Base-by-base conservation (phyloP, 139 green algal species). In the Auxenochlorella pyrenoidosa region DNA sequence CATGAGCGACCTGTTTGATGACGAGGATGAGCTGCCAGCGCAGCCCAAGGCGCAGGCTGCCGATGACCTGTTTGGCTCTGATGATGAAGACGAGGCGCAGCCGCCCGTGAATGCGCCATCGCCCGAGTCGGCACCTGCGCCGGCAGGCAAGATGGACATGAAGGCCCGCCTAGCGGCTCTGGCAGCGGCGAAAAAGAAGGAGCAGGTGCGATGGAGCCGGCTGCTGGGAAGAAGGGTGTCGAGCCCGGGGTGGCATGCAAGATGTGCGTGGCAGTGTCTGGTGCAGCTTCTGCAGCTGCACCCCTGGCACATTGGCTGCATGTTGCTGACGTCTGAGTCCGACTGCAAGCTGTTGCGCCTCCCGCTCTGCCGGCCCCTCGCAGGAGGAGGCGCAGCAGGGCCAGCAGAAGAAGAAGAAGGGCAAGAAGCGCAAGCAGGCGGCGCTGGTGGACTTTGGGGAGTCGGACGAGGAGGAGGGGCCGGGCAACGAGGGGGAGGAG, bases 361-460 rank as follows among this genome's bases (percentile, higher is more conserved):
- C 24, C 5, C 59, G 1, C 30, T 40, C 66, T 73, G 41, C 4
- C 36, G n/a, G n/a, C n/a, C n/a, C n/a, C n/a, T n/a, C 36, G 34
- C 85, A 41, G 51, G 30, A 88, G 59, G 40, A 86, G n/a, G 43
- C 79, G 26, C 41, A 72, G 5, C 66, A 73, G 21, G 66, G 66
- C 32, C 68, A 75, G 54, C 13, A 76, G 34, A 41, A 76, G 81
- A 85, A 80, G 86, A 65, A 79, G 79, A 71, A 44, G 58, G 87
- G 76, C 51, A 75, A 88, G 60, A 79, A 82, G 8, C 87, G 72
- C 28, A 75, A 85, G 83, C 51, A 73, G 54, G 40, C 51, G 10
- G 75, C 36, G 3, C 51, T 81, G 40, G 75, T 93, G 30, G 88
- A 93, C 72, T 93, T 90, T 91, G 91, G 90, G 5, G 90, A 94